Evolutionary conservation across 768 basidiomycete species (phyloP), one percentile per base, ranked within the genome.

Genomic region (Udeniomyces megalosporus): DNA sequence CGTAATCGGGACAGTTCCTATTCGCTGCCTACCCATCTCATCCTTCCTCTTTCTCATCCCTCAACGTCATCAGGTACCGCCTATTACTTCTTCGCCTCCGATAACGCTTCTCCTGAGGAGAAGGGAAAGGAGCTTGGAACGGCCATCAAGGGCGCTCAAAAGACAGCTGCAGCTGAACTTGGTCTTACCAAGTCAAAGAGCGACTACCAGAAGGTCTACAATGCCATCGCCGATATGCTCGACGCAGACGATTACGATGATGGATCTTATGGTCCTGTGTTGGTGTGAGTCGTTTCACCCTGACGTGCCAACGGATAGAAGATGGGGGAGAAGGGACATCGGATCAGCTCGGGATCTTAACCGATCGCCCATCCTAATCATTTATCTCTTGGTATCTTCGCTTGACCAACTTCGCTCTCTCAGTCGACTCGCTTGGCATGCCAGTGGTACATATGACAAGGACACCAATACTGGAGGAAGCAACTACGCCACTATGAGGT

Each of bases 401-500:
- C 38, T 42, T 17, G 38, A 8, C 10, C 38, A 8, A 8, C 10
- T 42, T 17, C 8, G 10, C 8, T 42, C 38, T 8, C 17, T 17
- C 17, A 42, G 38, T 42, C 38, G 38, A 42, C 38, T 42, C 38
- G 38, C 38, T 42, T 42, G 91, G 91, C 91, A 95, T 74, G 70
- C 83, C n/a, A 85, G 88, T 45, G 91, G 91, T 55, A 95, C 91
- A 1, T 92, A 87, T 68, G 88, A 93, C 76, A 86, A 86, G 76
- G 80, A 80, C 0, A 75, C 79, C 49, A 80, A 80, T 62, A 82
- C 71, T 22, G 76, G 76, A 52, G 76, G 76, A 28, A 74, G 72
- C 78, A 96, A 99, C 80, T 91, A 58, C 67, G 93, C 95, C 2
- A 96, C 93, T 26, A 99, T 99, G 93, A 86, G 93, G 38, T 42